Evolutionary conservation across 805 yeast species (phyloP).

Genomic region (Dipodascus albidus): DNA sequence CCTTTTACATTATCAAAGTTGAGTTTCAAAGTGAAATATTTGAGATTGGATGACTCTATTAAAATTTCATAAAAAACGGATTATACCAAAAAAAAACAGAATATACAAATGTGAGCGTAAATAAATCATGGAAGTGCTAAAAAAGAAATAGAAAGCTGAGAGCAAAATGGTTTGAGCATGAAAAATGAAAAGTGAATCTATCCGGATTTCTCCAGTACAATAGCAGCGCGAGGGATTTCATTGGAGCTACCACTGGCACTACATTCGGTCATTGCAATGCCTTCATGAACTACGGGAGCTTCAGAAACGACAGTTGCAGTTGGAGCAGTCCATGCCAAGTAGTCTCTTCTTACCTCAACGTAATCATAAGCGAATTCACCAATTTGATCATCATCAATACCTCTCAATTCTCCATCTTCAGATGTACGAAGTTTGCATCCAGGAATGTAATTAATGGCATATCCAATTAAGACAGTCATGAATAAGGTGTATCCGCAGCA

Average conservation of each 20-base stretch:
- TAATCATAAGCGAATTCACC: conserved; percentile 99
- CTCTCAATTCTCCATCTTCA: conserved; percentile 77
- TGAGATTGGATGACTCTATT: not conserved
- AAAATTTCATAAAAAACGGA: not conserved
- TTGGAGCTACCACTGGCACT: not conserved
- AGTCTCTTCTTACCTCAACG: conserved; percentile 92
- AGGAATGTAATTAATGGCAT: conserved; percentile 65
- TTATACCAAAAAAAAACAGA: not conserved
- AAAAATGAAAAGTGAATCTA: not conserved
- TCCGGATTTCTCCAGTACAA: not conserved
- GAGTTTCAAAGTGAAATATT: no score
- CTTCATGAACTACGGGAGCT: not conserved
- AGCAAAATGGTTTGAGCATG: no score
- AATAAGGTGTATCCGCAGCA: conserved; percentile 62
- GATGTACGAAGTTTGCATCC: conserved; percentile 72
- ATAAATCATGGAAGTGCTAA: no score
- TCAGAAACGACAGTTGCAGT: not conserved
- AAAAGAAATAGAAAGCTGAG: no score
- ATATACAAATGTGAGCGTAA: not conserved
- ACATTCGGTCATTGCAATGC: not conserved
- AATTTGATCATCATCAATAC: conserved; percentile 93
- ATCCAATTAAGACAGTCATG: conserved; percentile 68
- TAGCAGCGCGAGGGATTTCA: not conserved
- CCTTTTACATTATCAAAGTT: not conserved
- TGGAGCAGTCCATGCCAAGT: conserved; percentile 31